Evolutionary conservation across 768 basidiomycete genomes (phyloP).

Genomic region (Boletus fagicola): DNA sequence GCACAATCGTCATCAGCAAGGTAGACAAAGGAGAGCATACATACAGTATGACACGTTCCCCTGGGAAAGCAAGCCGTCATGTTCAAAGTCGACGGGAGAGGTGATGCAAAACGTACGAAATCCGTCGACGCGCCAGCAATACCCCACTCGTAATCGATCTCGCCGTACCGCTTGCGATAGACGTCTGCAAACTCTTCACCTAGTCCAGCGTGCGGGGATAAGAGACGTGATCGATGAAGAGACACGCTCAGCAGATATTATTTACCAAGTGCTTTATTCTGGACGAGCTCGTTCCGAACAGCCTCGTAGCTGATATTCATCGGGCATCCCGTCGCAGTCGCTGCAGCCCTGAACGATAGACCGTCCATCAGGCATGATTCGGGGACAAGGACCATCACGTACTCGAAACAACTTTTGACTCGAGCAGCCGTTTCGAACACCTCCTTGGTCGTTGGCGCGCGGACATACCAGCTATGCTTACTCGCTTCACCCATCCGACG

Average conservation of each 20-base stretch:
- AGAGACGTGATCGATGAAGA: neutral
- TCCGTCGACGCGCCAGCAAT: slow-evolving; percentile 76
- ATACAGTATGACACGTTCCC: slow-evolving; percentile 68
- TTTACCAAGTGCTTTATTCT: slow-evolving; percentile 62
- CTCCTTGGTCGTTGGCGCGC: slow-evolving; percentile 66
- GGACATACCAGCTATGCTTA: slow-evolving; percentile 62
- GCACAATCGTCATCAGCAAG: neutral
- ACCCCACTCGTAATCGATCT: slow-evolving; percentile 61
- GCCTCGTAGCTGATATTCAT: slow-evolving; percentile 40
- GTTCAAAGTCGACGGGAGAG: neutral
- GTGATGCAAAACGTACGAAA: slow-evolving; percentile 53
- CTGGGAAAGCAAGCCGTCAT: slow-evolving; percentile 6
- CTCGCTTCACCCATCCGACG: neutral
- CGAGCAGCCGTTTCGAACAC: slow-evolving; percentile 54
- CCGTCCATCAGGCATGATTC: neutral
- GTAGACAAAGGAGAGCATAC: neutral
- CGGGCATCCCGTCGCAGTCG: slow-evolving; percentile 62
- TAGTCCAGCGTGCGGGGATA: slow-evolving; percentile 23
- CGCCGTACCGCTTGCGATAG: slow-evolving; percentile 56
- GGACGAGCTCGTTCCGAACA: slow-evolving; percentile 54
- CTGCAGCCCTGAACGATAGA: slow-evolving; percentile 50
- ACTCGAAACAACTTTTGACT: slow-evolving; percentile 74
- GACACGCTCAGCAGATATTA: neutral
- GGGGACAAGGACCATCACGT: slow-evolving; percentile 15
- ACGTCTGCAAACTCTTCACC: slow-evolving; percentile 64